Conservation (phyloP, 306 rosid species). For the Vachellia pachyceras region DNA sequence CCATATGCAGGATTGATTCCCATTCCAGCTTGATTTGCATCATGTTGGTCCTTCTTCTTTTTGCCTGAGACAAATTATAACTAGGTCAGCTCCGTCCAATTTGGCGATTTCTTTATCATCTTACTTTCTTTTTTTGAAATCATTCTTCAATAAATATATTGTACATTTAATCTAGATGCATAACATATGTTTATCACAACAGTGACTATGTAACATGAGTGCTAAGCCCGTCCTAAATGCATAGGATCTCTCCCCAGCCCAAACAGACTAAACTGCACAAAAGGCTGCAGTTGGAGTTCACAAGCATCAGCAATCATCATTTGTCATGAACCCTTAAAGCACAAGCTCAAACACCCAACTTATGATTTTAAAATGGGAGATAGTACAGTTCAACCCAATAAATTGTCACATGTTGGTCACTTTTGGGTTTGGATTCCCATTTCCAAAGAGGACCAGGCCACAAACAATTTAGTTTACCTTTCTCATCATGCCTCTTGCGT, state of each 20-base stretch:
- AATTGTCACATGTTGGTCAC: background rate
- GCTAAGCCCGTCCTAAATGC: constrained; percentile 11
- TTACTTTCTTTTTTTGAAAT: background rate
- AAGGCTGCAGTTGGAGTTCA: background rate
- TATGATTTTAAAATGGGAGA: constrained; percentile 19
- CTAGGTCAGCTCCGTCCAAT: constrained; percentile 17
- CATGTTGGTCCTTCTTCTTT: constrained; percentile 90
- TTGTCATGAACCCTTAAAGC: constrained; percentile 10
- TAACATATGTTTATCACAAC: constrained; percentile 6
- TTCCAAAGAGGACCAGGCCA: background rate
- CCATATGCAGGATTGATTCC: constrained; percentile 88
- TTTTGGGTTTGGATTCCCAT: background rate
- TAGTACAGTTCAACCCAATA: background rate
- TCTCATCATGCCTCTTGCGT: constrained; percentile 73
- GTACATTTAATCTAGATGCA: background rate
- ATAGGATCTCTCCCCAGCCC: constrained; percentile 11
- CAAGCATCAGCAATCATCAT: constrained; percentile 1
- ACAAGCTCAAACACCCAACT: background rate
- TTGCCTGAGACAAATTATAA: constrained; percentile 59
- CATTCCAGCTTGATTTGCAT: constrained; percentile 83
- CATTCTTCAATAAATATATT: constrained; percentile 13
- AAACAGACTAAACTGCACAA: background rate
- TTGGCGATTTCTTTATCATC: background rate
- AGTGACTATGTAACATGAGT: constrained; percentile 7
- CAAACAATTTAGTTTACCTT: constrained; percentile 45